Evolutionary conservation across 2,329 filamentous ascomycete species (phyloP), one percentile per base, ranked within the genome.

Genomic region (Parafenestella ontariensis): DNA sequence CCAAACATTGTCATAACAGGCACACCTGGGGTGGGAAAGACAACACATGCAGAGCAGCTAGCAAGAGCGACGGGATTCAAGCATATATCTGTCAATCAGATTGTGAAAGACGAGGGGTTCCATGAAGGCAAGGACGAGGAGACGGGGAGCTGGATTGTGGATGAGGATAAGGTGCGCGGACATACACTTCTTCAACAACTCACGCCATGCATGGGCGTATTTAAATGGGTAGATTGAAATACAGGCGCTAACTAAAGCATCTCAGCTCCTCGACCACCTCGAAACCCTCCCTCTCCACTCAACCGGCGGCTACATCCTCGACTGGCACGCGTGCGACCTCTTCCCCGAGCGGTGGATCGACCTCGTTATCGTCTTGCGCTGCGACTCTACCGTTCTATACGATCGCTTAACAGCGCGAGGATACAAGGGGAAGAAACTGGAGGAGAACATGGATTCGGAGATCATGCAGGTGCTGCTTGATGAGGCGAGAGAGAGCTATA

Each of bases 261-360:
- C 13, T 29, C 66, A 92, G 88, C 80, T 99, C 28, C 83, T 99
- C 20, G 95, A 99, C 73, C 86, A 90, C 43, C 89, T 99, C 52
- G 95, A 98, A 78, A 85, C 90, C 52, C 89, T 95, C 57, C 84
- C 91, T 34, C 84, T 76, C 15, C 53, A 62, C 54, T 46, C 88
- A 59, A 78, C 84, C 18, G 94, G 94, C 52, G 95, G 95, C 18
- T 91, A 87, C 76, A 87, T 99, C 65, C 90, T 99, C 70, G 95
- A 99, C 79, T 99, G 95, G 94, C 95, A 99, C 78, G 94, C 93
- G 2, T 98, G 94, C 79, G 95, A 98, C 69, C 79, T 98, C 20
- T 98, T 98, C 71, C 95, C 95, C 2, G 88, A 90, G 73, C 89
- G 89, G 70, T 96, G 93, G 91, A 89, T 99, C 71, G 95, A 99